Evolutionary conservation across 2,329 filamentous ascomycete species (phyloP).

Genomic region (Botrytis galanthina): DNA sequence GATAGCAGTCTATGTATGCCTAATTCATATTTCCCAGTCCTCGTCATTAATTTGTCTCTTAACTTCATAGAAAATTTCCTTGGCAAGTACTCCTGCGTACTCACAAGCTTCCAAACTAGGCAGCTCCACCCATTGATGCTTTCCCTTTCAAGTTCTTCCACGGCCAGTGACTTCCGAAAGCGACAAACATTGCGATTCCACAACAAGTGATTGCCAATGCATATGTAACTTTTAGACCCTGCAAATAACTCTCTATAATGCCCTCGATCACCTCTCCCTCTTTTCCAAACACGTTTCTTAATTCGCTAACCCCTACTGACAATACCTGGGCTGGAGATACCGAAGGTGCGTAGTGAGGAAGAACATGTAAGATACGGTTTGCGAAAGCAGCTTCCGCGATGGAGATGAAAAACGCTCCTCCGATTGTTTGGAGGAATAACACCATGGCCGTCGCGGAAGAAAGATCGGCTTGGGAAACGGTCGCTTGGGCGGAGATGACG

Average conservation of each 20-base stretch:
- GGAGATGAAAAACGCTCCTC: slow-evolving; percentile 51
- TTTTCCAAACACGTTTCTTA: slow-evolving; percentile 49
- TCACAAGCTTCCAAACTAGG: not conserved
- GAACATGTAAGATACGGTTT: slow-evolving; percentile 44
- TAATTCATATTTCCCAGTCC: not conserved
- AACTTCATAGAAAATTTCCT: not conserved
- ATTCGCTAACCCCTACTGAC: slow-evolving; percentile 51
- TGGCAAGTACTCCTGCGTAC: not conserved
- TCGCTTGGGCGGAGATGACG: slow-evolving; percentile 41
- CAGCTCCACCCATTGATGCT: slow-evolving; percentile 28
- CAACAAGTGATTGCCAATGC: slow-evolving; percentile 54
- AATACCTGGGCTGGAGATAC: slow-evolving; percentile 43
- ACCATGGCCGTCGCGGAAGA: slow-evolving; percentile 49
- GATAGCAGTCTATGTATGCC: not conserved
- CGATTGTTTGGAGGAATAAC: slow-evolving; percentile 48
- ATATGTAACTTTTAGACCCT: slow-evolving; percentile 61
- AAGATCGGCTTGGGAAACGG: slow-evolving; percentile 44
- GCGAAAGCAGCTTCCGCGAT: slow-evolving; percentile 49
- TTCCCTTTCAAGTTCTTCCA: slow-evolving; percentile 35
- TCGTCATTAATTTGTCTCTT: not conserved
- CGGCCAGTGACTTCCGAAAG: slow-evolving; percentile 41
- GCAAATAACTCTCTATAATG: slow-evolving; percentile 61
- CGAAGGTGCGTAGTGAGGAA: slow-evolving; percentile 40
- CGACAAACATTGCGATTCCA: slow-evolving; percentile 42
- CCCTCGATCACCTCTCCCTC: slow-evolving; percentile 46